A percentile compares a stretch with the other conserved stretches of the same genome.
Conservation (phyloP, 2,329 filamentous ascomycete genomes). For the Colletotrichum sp. region DNA sequence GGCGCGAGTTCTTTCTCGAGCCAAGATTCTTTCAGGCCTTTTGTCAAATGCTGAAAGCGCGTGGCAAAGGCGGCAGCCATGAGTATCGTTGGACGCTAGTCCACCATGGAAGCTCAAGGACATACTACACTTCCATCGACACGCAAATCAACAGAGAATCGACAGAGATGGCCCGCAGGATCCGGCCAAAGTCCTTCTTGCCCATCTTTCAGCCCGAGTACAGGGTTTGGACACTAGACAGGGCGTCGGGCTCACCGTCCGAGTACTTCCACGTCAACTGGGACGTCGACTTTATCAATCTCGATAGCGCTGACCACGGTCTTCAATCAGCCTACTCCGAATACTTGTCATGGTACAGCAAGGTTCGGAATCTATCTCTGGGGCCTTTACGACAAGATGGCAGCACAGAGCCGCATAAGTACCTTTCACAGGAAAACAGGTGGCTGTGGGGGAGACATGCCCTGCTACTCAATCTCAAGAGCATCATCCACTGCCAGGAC, state of each 20-base stretch:
- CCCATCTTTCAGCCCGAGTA: fast-evolving
- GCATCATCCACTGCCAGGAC: not conserved
- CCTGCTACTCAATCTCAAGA: not conserved
- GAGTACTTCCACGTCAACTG: not conserved
- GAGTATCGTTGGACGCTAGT: not conserved
- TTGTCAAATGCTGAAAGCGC: fast-evolving
- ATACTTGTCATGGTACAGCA: fast-evolving
- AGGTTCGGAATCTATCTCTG: not conserved
- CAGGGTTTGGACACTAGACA: fast-evolving
- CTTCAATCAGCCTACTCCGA: not conserved
- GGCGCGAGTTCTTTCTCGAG: not conserved
- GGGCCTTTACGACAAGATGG: not conserved
- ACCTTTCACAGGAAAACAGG: not conserved
- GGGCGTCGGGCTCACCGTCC: fast-evolving
- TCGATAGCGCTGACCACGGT: fast-evolving
- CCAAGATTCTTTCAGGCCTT: not conserved
- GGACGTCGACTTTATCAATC: not conserved
- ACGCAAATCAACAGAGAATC: not conserved
- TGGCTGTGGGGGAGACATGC: not conserved
- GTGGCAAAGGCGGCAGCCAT: fast-evolving
- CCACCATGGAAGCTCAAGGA: not conserved
- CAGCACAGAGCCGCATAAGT: fast-evolving
- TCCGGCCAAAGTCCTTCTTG: not conserved
- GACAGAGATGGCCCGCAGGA: not conserved
- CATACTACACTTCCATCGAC: not conserved